Percentiles rank a stretch among this genome's conserved stretches.
Evolutionary conservation across 192 early-diverging fungal species (phyloP).

Genomic region (Gamsiella multidivaricata): DNA sequence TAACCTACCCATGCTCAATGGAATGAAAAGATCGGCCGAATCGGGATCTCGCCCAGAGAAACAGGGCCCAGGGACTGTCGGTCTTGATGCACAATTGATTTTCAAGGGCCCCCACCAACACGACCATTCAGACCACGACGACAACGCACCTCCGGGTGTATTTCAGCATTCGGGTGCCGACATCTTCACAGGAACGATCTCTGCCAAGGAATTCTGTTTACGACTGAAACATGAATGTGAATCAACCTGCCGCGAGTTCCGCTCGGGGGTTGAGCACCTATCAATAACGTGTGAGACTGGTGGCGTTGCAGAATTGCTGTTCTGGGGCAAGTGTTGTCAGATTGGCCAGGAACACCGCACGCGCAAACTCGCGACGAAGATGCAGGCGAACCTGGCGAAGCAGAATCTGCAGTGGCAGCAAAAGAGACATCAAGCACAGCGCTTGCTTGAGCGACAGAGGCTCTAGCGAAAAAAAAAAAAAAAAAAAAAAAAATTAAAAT

Average conservation of each 20-base stretch:
- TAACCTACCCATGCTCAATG: background rate
- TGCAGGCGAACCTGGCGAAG: constrained; percentile 11
- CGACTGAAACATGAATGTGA: constrained; percentile 48
- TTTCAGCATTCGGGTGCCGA: constrained; percentile 32
- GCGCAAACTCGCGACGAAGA: background rate
- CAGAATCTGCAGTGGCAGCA: constrained; percentile 15
- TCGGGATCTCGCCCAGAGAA: constrained; percentile 1
- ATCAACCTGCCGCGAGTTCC: constrained; percentile 33
- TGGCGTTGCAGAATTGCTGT: constrained; percentile 38
- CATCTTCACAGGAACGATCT: constrained; percentile 7
- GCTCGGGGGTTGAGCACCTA: constrained; percentile 12
- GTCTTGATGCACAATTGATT: background rate
- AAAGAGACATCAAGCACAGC: constrained; percentile 19
- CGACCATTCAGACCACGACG: background rate
- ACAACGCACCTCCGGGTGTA: background rate
- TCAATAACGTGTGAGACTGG: constrained; percentile 27
- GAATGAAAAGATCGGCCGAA: background rate
- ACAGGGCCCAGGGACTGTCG: too few relatives aligned
- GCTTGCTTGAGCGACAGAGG: background rate
- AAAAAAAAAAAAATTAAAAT: background rate
- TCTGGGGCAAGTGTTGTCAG: constrained; percentile 48
- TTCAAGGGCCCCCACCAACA: background rate
- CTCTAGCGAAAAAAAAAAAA: background rate
- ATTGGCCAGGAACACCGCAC: constrained; percentile 15
- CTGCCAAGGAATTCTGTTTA: constrained; percentile 28